Evolutionary conservation across 306 rosid genomes (phyloP).

Genomic region (Rubus parviflorus): DNA sequence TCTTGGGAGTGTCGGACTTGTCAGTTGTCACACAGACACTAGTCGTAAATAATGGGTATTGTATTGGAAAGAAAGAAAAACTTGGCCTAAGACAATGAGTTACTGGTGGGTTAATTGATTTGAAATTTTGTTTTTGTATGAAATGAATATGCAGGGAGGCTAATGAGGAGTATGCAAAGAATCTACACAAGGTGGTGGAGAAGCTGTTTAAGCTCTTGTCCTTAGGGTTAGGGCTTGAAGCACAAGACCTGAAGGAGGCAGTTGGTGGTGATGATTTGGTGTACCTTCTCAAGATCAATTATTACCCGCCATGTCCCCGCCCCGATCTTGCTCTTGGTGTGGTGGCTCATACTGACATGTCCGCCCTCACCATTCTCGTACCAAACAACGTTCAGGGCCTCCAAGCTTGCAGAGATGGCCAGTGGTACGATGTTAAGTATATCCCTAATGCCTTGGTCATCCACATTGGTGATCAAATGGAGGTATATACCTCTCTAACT

Average conservation of each 20-base stretch:
- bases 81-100: too few species aligned
- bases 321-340: constrained; percentile 81
- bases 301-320: constrained; percentile 78
- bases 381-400: constrained; percentile 83
- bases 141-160: constrained; percentile 40
- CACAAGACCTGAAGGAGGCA: constrained; percentile 46
- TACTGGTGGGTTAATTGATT: too few species aligned
- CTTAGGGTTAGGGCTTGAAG: constrained; percentile 62
- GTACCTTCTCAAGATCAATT: constrained; percentile 69
- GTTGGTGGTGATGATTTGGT: constrained; percentile 56
- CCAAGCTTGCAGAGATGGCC: constrained; percentile 62
- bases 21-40: background rate
- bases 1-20: background rate
- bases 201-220: constrained; percentile 54
- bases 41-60: too few species aligned
- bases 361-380: constrained; percentile 56
- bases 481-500: constrained; percentile 38
- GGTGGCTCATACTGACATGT: constrained; percentile 76
- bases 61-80: too few species aligned
- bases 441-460: constrained; percentile 71
- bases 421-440: constrained; percentile 68
- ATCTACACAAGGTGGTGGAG: constrained; percentile 48
- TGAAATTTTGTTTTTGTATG: too few species aligned
- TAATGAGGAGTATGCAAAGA: constrained; percentile 54
- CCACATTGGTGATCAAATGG: constrained; percentile 79